These are phyloP conservation scores for Aspergillus brasiliensis DNA, from an alignment of 2,329 filamentous ascomycete genomes.

Conservation along the genomic window DNA sequence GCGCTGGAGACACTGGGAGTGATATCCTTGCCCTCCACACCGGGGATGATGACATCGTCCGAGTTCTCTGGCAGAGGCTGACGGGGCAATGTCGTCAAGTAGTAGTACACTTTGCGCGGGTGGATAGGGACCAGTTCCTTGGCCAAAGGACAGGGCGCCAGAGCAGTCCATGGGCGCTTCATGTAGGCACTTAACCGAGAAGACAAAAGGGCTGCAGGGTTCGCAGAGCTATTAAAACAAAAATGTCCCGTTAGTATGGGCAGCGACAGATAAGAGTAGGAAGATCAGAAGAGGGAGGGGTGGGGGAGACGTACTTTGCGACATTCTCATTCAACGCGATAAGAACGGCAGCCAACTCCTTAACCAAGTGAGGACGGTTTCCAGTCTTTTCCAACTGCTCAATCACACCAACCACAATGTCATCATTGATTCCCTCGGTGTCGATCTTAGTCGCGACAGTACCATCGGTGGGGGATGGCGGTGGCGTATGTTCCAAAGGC, in stretches of 20 bases:
- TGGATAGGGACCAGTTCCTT: slow-evolving; percentile 93
- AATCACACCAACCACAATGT: slow-evolving; percentile 90
- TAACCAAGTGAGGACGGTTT: slow-evolving; percentile 91
- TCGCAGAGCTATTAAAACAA: slow-evolving; percentile 72
- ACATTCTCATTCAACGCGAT: slow-evolving; percentile 77
- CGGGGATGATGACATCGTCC: slow-evolving; percentile 52
- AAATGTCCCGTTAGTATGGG: slow-evolving; percentile 22
- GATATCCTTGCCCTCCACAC: slow-evolving; percentile 63
- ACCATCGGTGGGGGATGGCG: slow-evolving; percentile 67
- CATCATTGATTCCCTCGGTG: slow-evolving; percentile 83
- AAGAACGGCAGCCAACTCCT: slow-evolving; percentile 83
- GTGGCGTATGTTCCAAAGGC: slow-evolving; percentile 73
- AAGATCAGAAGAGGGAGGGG: slow-evolving; percentile 43
- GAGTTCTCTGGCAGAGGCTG: slow-evolving; percentile 74
- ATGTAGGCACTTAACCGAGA: slow-evolving; percentile 87
- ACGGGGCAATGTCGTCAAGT: slow-evolving; percentile 82
- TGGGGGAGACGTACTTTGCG: slow-evolving; percentile 74
- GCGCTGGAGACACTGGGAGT: slow-evolving; percentile 80
- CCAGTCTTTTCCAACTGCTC: slow-evolving; percentile 83
- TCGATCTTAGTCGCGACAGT: slow-evolving; percentile 63
- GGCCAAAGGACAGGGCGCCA: slow-evolving; percentile 80
- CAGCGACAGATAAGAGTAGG: slow-evolving; percentile 8
- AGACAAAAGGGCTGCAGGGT: slow-evolving; percentile 92
- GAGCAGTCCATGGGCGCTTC: slow-evolving; percentile 79
- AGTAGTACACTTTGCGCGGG: slow-evolving; percentile 94